Base-by-base conservation (phyloP, 129 eudicot species). In the carrot (Daucus carota) region DNA sequence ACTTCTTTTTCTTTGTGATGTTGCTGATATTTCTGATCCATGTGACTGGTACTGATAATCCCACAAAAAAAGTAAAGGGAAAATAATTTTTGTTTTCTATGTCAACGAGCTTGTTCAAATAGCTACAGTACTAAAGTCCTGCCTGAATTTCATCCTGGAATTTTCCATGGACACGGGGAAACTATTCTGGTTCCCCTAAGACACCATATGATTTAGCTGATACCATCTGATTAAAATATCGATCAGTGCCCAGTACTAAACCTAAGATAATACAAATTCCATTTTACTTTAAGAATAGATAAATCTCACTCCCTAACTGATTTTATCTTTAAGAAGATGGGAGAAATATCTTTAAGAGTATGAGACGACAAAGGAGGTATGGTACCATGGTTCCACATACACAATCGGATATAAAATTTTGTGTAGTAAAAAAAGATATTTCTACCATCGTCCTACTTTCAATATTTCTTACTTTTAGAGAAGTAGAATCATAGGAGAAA, bases 1-100 rank as follows among this genome's bases (percentile, higher is more conserved):
- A 38, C 57, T 75, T 77, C 45, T 33, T 34, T 34, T 67, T 67
- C 70, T 12, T 17, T 7, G 4, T 14, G 22, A 26, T 22, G 31
- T 57, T 32, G 46, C 38, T 70, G 33, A 77, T 81, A 41, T 76
- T 70, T 81, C 66, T 74, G 80, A 81, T 87, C 88, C 83, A 78
- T 71, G 80, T 79, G 42, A 81, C 41, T 24, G 88, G 92, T 74
- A 92, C 83, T 20, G 85, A 85, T 73, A 87, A 81, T 71, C 97
- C 93, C 78, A 87, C 54, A 12, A 83, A 20, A 38, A 82, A 88
- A 13, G 83, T 74, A 65, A 16, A 41, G 9, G 78, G 82, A 29
- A 72, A 22, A 17, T 60, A 78, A 46, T 69, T 76, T 29, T 68
- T 48, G 26, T 31, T 52, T 80, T 77, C 84, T 45, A 41, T 78